phyloP scores from a whole-genome alignment of 495 filamentous ascomycete species.

The Articulospora tetracladia region DNA sequence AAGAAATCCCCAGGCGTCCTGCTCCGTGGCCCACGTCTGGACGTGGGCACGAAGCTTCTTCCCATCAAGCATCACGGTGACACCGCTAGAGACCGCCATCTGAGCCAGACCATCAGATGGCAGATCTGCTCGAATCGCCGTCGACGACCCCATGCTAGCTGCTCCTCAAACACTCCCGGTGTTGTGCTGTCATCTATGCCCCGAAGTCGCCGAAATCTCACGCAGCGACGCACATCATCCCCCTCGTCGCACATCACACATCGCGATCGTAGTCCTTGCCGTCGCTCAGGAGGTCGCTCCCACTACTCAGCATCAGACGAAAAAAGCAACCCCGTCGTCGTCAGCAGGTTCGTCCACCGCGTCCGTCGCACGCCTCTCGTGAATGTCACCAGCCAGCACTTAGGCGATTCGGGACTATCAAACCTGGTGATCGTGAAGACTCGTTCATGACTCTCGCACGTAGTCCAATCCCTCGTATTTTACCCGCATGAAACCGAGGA shows the following conservation, averaged over 20 bases:
- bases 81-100: neutral
- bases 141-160: too few relatives aligned
- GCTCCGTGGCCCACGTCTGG: too few relatives aligned
- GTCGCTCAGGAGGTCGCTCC: neutral
- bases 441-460: too few relatives aligned
- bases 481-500: neutral
- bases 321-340: neutral
- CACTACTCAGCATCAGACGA: neutral
- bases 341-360: too few relatives aligned
- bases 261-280: neutral
- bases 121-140: neutral
- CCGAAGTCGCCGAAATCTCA: neutral
- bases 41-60: neutral
- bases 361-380: too few relatives aligned
- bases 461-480: neutral
- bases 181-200: neutral
- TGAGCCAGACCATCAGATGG: neutral
- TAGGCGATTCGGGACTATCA: neutral
- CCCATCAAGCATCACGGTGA: neutral
- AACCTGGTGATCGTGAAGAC: neutral
- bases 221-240: neutral
- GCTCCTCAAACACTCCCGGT: neutral
- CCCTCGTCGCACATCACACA: neutral
- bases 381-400: neutral
- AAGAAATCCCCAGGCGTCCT: neutral